Conservation (phyloP, 2,329 filamentous ascomycete species). For the Verticillium alfalfae region DNA sequence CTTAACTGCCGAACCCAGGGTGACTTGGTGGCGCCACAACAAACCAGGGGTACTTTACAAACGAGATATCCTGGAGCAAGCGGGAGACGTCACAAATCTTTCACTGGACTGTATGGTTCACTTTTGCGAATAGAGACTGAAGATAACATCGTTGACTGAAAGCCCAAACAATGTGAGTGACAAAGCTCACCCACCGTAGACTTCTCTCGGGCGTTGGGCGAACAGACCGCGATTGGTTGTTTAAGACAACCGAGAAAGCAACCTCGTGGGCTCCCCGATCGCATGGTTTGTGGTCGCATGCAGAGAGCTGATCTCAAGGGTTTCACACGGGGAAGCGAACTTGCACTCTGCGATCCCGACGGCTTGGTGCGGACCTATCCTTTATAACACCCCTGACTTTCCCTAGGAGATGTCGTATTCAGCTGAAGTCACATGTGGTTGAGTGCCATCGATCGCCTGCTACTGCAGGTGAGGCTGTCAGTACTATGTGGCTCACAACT, state of each 20-base stretch:
- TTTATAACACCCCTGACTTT: not conserved
- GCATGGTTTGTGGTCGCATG: not conserved
- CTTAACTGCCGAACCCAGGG: too few species aligned
- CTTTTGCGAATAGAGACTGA: not conserved
- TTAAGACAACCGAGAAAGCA: not conserved
- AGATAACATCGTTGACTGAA: not conserved
- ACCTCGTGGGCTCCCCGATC: not conserved
- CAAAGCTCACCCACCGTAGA: too few species aligned
- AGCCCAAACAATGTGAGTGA: too few species aligned
- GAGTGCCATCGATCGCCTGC: not conserved
- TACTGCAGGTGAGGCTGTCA: not conserved
- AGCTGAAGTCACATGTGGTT: not conserved
- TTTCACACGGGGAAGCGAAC: not conserved
- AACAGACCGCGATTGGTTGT: too few species aligned
- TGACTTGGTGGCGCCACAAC: too few species aligned
- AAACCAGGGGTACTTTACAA: too few species aligned
- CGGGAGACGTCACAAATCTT: too few species aligned
- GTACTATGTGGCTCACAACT: not conserved
- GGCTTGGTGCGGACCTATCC: not conserved
- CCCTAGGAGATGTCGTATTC: not conserved
- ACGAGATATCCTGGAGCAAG: too few species aligned
- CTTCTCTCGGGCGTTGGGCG: too few species aligned
- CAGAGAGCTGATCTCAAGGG: not conserved
- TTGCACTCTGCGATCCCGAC: not conserved
- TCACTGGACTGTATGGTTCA: not conserved